Base-by-base conservation (phyloP, 257 asterid species). In the Capsicum chinense region DNA sequence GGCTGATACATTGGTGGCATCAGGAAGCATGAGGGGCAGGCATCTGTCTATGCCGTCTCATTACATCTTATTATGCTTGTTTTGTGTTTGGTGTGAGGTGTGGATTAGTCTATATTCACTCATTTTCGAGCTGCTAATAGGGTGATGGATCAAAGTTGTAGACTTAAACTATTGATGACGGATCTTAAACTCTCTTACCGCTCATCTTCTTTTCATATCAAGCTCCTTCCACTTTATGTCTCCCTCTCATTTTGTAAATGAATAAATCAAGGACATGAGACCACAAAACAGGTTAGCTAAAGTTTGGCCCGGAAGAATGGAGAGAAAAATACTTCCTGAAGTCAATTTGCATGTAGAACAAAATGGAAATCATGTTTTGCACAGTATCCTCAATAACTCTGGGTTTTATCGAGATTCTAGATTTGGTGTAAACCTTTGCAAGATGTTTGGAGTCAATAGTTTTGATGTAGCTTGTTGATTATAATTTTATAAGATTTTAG, bases 351-450 rank as follows among this genome's bases (percentile, higher is more conserved):
- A 52, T 52, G 19, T 52, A 76, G 63, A 17, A 52, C 4, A 19
- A 44, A 48, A 26, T 14, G 15, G 44, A 26, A 44, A 71, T 71
- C 79, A n/a, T n/a, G 17, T 71, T 39, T 69, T 7, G 17, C 11
- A 47, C 79, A 3, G 37, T 76, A 76, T 76, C 17, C 10, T 52
- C 81, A 52, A 26, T 76, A 76, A 48, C 47, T 26, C 48, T 26
- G 63, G 81, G 47, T 13, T 52, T 19, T 44, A 50, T 50, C 80
- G 48, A 59, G 80, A n/a, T 73, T 19, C 60, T 74, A 50, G 81
- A 74, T 12, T 76, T 52, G 47, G 63, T 76, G 63, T 26, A 7
- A 52, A 21, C 63, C 47, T 76, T 50, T 76, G 63, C 44, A 76
- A 76, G 52, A 76, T 52, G 63, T 54, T 76, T 74, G 39, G 47